Evolutionary conservation across 176 grass and related monocot species (phyloP), one percentile per base, ranked within the genome.

Genomic region (Miscanthus lutarioriparius): DNA sequence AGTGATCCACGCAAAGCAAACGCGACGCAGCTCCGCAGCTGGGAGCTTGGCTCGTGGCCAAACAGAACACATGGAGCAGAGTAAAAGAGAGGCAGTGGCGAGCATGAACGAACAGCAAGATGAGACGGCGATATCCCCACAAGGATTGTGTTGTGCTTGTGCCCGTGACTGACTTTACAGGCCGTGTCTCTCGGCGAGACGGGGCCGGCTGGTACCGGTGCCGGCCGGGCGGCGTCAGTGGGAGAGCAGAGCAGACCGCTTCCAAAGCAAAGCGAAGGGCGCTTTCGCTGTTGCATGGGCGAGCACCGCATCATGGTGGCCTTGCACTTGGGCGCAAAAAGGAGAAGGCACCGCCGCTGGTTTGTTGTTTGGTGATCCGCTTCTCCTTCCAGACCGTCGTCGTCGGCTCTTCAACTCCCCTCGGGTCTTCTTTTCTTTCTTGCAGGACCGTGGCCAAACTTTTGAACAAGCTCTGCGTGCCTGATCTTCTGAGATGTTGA

Each of bases 271-370:
- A 83, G 48, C 47, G 2, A 47, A 19, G 27, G 11, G 25, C 71
- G 69, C 85, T 87, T 81, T 91, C 33, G 80, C 85, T 76, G 63
- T 59, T 54, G 49, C 49, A 54, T 67, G 26, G 43, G 41, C 82
- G 66, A 58, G 48, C 74, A 76, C 78, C 10, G 54, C 69, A 54
- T 8, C 33, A 36, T 14, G 16, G 8, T 53, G 74, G 70, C 68
- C 64, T 76, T 48, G 83, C 82, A 85, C 82, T 70, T 70, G 72
- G 5, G 12, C 25, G 43, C 25, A 27, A 74, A 83, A 67, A 78
- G 53, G 69, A 30, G 53, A 75, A 27, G 45, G 13, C 15, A 6
- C 40, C 5, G 38, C 23, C 70, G 70, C 70, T 45, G 70, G n/a
- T 72, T 15, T n/a, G 20, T 8, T 72, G 16, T 15, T 19, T 35